These are phyloP conservation scores for Leishmania mexicana DNA, from an alignment of 208 protist genomes.

Conservation along the genomic window DNA sequence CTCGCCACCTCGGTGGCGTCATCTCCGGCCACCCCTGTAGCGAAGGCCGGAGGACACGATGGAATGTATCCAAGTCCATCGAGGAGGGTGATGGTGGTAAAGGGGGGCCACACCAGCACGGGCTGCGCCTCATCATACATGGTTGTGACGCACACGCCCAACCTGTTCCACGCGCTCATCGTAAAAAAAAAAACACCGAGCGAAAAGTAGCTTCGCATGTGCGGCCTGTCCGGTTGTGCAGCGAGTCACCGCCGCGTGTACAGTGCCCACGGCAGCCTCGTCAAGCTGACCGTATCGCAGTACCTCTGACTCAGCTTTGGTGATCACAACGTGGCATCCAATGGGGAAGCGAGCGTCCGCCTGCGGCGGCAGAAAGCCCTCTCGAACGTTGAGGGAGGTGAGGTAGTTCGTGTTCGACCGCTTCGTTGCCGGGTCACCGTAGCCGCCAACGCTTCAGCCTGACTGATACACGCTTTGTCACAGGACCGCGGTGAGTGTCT, in stretches of 20 bases:
- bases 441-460: neutral
- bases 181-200: conserved; percentile 15
- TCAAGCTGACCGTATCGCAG: conserved; percentile 12
- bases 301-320: neutral
- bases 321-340: conserved; percentile 16
- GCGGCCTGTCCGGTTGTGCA: conserved; percentile 24
- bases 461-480: conserved; percentile 28
- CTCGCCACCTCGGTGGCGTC: neutral
- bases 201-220: conserved; percentile 17
- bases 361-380: conserved; percentile 2
- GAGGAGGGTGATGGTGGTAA: conserved; percentile 33
- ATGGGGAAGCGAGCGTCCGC: conserved; percentile 26
- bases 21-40: neutral
- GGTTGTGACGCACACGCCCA: conserved; percentile 28
- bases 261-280: conserved; percentile 13
- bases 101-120: conserved; percentile 24
- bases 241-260: conserved; percentile 28
- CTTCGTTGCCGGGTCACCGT: neutral
- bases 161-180: conserved; percentile 35
- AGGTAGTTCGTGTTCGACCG: conserved; percentile 20
- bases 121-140: conserved; percentile 13
- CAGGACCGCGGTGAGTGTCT: conserved; percentile 26
- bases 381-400: conserved; percentile 26
- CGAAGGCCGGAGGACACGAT: conserved; percentile 8
- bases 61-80: conserved; percentile 35